A percentile compares a stretch with the other conserved stretches of the same genome.
These are phyloP conservation scores for Magnusiomyces suaveolens DNA, from an alignment of 1,139 yeast species.

Conservation along the genomic window DNA sequence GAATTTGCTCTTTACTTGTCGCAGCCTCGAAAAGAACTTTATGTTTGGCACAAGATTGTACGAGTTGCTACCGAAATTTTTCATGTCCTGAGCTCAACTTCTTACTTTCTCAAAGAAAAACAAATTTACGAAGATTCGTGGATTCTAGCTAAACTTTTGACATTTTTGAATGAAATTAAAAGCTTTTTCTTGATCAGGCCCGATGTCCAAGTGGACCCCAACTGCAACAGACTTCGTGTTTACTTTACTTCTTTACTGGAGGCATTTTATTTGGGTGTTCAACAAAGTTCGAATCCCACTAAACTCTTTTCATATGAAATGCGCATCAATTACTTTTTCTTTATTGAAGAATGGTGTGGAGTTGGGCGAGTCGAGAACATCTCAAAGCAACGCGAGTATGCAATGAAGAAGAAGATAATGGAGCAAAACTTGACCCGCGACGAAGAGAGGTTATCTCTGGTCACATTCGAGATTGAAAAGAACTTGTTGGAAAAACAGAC, in stretches of 20 bases:
- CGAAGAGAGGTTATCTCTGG: constrained; percentile 41
- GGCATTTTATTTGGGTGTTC: constrained; percentile 50
- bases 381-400: constrained; percentile 56
- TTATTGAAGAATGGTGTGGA: constrained; percentile 91
- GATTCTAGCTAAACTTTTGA: constrained; percentile 55
- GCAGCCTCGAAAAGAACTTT: constrained; percentile 15
- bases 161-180: constrained; percentile 57
- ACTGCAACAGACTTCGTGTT: constrained; percentile 66
- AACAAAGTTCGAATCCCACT: constrained; percentile 24
- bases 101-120: constrained; percentile 49
- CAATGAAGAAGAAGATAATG: constrained; percentile 39
- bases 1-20: constrained; percentile 15
- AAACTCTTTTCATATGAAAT: constrained; percentile 77
- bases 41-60: constrained; percentile 34
- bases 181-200: constrained; percentile 46
- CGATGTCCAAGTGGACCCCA: constrained; percentile 55
- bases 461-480: constrained; percentile 76
- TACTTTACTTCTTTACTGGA: constrained; percentile 74
- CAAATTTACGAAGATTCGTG: constrained; percentile 54
- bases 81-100: constrained; percentile 65
- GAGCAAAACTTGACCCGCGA: constrained; percentile 24
- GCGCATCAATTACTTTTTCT: constrained; percentile 70
- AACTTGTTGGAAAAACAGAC: constrained; percentile 63
- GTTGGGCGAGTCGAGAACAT: constrained; percentile 57
- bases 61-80: constrained; percentile 65